Evolutionary conservation across 768 basidiomycete species (phyloP).

Genomic region (Tricholoma terreum): DNA sequence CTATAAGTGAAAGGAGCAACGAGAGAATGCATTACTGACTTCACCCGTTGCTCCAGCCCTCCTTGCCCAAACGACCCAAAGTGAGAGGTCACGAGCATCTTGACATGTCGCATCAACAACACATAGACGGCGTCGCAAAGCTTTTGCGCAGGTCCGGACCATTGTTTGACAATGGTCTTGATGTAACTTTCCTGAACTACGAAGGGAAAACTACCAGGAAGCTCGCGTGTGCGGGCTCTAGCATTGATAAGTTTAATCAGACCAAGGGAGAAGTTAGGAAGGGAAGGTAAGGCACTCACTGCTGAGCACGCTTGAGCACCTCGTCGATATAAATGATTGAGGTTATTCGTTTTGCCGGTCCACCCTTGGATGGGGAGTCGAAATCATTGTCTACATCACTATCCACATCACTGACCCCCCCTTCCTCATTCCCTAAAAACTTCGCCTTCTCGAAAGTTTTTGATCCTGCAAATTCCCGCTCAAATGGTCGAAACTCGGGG

Average conservation of each 20-base stretch:
- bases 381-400: neutral
- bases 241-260: neutral
- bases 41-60: conserved; percentile 45
- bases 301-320: conserved; percentile 43
- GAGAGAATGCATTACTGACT: conserved; percentile 17
- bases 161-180: conserved; percentile 37
- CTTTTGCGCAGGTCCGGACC: conserved; percentile 45
- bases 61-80: conserved; percentile 56
- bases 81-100: conserved; percentile 41
- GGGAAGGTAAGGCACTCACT: conserved; percentile 33
- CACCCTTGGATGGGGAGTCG: neutral
- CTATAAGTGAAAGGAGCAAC: neutral
- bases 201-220: conserved; percentile 67
- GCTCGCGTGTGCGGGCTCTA: conserved; percentile 69
- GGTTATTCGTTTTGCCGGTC: too few species aligned
- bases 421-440: conserved; percentile 44
- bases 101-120: conserved; percentile 38
- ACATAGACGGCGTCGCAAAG: conserved; percentile 42
- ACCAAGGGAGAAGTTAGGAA: neutral
- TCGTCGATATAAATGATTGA: conserved; percentile 48
- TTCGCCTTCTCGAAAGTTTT: conserved; percentile 13
- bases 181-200: conserved; percentile 56
- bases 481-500: conserved; percentile 57
- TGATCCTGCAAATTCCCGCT: conserved; percentile 10
- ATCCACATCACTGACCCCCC: conserved; percentile 7